Evolutionary conservation across 1,284 basidiomycete genomes (phyloP).

Genomic region (Irpex sp.): DNA sequence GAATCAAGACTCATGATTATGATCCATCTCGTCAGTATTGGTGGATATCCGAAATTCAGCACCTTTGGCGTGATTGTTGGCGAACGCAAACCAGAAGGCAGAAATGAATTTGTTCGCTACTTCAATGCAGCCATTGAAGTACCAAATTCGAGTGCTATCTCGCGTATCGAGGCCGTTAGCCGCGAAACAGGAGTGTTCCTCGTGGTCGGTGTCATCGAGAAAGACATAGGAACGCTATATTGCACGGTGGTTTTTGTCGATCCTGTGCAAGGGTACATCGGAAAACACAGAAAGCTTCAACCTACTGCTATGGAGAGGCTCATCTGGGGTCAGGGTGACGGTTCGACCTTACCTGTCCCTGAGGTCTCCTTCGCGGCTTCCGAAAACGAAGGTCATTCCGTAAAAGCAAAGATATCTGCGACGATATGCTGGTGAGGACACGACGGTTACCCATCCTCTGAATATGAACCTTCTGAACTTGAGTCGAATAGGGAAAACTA

Average conservation of each 20-base stretch:
- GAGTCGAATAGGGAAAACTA: conserved; percentile 60
- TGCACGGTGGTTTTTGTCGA: conserved; percentile 68
- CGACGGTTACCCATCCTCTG: background rate
- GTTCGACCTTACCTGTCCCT: conserved; percentile 30
- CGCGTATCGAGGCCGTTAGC: conserved; percentile 49
- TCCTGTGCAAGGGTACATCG: conserved; percentile 52
- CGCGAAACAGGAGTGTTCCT: conserved; percentile 52
- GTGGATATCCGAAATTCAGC: conserved; percentile 64
- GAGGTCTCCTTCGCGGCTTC: conserved; percentile 22
- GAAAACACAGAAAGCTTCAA: conserved; percentile 70
- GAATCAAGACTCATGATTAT: background rate
- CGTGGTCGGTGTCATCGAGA: conserved; percentile 68
- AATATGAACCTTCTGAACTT: background rate
- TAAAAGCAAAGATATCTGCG: conserved; percentile 53
- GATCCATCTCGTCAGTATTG: conserved; percentile 38
- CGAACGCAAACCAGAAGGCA: conserved; percentile 45
- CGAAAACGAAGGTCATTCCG: conserved; percentile 19
- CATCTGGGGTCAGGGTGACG: conserved; percentile 63
- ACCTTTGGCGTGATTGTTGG: conserved; percentile 60
- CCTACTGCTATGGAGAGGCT: conserved; percentile 69
- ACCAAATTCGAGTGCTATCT: conserved; percentile 43
- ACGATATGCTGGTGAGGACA: conserved; percentile 62
- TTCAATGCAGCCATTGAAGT: conserved; percentile 54
- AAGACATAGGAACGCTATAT: conserved; percentile 63
- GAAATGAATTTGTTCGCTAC: conserved; percentile 61